Percentiles rank a stretch among this genome's conserved stretches.
These are phyloP conservation scores for Cordyceps farinosa DNA, from an alignment of 2,329 filamentous ascomycete species.

Conservation along the genomic window DNA sequence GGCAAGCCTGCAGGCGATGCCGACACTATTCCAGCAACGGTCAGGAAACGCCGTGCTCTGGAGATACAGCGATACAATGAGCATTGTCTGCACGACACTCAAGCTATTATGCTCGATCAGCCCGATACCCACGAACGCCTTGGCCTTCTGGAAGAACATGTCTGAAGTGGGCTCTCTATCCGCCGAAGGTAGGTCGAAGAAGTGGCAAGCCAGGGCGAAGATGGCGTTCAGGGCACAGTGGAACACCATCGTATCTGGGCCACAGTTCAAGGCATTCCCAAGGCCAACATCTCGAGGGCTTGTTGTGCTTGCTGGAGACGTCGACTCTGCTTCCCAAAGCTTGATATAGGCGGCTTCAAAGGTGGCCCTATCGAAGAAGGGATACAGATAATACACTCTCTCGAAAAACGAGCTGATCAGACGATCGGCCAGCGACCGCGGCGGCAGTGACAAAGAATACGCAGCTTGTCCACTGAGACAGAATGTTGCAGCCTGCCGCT, in stretches of 20 bases:
- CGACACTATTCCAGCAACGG: constrained; percentile 30
- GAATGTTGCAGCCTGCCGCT: neutral
- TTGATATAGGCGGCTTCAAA: neutral
- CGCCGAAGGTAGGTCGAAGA: constrained; percentile 30
- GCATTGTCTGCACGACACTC: constrained; percentile 35
- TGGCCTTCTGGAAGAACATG: constrained; percentile 31
- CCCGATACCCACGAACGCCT: constrained; percentile 28
- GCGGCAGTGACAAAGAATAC: neutral
- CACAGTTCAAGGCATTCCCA: neutral
- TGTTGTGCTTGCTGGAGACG: neutral
- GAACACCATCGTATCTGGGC: constrained; percentile 29
- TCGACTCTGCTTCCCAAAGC: neutral
- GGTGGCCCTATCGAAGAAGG: neutral
- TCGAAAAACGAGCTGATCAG: neutral
- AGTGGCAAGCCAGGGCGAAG: constrained; percentile 39
- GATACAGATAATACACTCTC: neutral
- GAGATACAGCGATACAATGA: constrained; percentile 35
- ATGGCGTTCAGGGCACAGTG: constrained; percentile 39
- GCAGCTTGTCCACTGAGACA: neutral
- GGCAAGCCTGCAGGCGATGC: constrained; percentile 39
- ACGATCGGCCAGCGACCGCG: neutral
- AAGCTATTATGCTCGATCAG: constrained; percentile 33
- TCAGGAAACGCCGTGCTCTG: constrained; percentile 38
- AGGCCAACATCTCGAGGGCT: neutral
- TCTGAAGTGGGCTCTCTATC: constrained; percentile 22